Evolutionary conservation across 352 stramenopile genomes (phyloP).

Genomic region (Pythium phragmiticola): DNA sequence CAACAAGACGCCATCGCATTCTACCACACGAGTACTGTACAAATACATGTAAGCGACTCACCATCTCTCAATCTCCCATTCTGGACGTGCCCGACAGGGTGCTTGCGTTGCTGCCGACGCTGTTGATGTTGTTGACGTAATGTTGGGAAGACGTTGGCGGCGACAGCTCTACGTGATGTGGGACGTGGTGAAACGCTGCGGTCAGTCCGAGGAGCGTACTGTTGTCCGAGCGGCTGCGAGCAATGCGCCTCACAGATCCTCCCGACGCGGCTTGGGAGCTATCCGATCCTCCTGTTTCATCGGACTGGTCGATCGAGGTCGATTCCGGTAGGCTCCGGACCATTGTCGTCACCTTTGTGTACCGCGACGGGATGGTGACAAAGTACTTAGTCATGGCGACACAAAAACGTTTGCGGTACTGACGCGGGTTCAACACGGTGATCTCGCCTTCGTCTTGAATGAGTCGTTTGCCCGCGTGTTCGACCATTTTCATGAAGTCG

Average conservation of each 20-base stretch:
- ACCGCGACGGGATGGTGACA: slow-evolving; percentile 82
- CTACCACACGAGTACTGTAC: background rate
- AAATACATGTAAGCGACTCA: slow-evolving; percentile 11
- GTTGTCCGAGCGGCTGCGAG: slow-evolving; percentile 20
- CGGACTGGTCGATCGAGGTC: slow-evolving; percentile 4
- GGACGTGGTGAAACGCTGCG: slow-evolving; percentile 11
- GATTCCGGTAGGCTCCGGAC: slow-evolving; percentile 39
- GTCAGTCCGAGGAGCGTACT: slow-evolving; percentile 21
- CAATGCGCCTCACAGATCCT: background rate
- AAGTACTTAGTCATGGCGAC: slow-evolving; percentile 90
- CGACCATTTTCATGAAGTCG: slow-evolving; percentile 90
- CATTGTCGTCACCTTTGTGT: slow-evolving; percentile 80
- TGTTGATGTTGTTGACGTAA: slow-evolving; percentile 15
- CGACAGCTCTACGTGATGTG: background rate
- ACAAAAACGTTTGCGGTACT: slow-evolving; percentile 86
- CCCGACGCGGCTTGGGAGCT: slow-evolving; percentile 3
- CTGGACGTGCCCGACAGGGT: slow-evolving; percentile 23
- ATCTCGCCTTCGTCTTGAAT: slow-evolving; percentile 90
- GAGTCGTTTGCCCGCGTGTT: slow-evolving; percentile 84
- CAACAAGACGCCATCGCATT: background rate
- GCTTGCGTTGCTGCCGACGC: slow-evolving; percentile 24
- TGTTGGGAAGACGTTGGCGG: background rate
- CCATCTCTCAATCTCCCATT: slow-evolving; percentile 3
- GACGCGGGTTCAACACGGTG: slow-evolving; percentile 83
- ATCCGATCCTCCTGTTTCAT: slow-evolving; percentile 10